phyloP scores from a whole-genome alignment of 495 filamentous ascomycete genomes.

The Penicillium fimorum region DNA sequence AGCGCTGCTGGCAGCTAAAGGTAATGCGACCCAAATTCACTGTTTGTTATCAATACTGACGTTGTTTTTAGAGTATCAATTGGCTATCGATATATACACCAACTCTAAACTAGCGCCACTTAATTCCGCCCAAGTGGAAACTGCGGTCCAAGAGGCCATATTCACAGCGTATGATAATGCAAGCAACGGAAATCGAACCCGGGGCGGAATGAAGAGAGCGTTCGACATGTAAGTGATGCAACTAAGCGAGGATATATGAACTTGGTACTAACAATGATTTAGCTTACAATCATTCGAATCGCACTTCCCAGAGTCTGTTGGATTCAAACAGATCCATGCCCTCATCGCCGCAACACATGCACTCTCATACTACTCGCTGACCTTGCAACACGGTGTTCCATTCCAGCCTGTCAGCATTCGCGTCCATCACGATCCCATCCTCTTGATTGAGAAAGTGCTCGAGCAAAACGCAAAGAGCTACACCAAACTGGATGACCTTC shows the following conservation, averaged over 20 bases:
- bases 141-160: conserved; percentile 63
- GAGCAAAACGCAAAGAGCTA: conserved; percentile 85
- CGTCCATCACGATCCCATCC: conserved; percentile 79
- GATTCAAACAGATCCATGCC: conserved; percentile 58
- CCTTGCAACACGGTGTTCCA: conserved; percentile 84
- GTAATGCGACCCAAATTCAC: conserved; percentile 42
- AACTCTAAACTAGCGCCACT: conserved; percentile 49
- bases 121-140: conserved; percentile 52
- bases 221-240: conserved; percentile 67
- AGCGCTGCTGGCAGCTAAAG: conserved; percentile 63
- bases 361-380: conserved; percentile 84
- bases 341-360: conserved; percentile 84
- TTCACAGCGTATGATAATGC: conserved; percentile 83
- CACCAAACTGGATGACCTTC: conserved; percentile 79
- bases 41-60: conserved; percentile 15
- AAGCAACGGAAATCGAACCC: conserved; percentile 79
- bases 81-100: conserved; percentile 69
- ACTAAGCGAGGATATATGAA: background rate
- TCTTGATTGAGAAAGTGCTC: conserved; percentile 78
- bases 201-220: conserved; percentile 80
- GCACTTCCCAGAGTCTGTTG: conserved; percentile 56
- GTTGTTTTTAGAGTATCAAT: conserved; percentile 54
- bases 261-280: conserved; percentile 13
- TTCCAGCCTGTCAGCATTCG: conserved; percentile 90
- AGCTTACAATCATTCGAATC: conserved; percentile 70